Evolutionary conservation across 257 asterid species (phyloP).

Genomic region (Solanum commersonii): DNA sequence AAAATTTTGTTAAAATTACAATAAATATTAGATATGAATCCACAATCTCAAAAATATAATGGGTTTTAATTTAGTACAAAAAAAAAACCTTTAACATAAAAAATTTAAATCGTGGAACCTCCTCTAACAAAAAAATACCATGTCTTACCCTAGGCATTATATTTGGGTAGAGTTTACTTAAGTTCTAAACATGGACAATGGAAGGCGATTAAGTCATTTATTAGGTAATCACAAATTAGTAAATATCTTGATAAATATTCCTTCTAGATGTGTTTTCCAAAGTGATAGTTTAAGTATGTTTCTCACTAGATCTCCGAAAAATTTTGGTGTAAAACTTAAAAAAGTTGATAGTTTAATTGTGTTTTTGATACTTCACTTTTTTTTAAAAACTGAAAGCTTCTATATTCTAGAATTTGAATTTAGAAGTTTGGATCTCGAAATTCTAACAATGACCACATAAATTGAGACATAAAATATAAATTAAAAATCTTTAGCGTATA

Average conservation of each 20-base stretch:
- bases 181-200: not conserved
- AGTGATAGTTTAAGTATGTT: too few species aligned
- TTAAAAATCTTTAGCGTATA: not conserved
- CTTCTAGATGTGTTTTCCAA: not conserved
- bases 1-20: too few species aligned
- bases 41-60: not conserved
- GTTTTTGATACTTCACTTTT: too few species aligned
- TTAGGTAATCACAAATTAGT: not conserved
- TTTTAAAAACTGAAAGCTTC: not conserved
- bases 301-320: not conserved
- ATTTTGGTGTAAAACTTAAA: not conserved
- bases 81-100: too few species aligned
- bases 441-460: rapidly evolving
- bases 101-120: not conserved
- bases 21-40: not conserved
- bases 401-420: too few species aligned
- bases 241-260: not conserved
- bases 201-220: not conserved
- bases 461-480: too few species aligned
- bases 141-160: not conserved
- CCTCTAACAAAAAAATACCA: not conserved
- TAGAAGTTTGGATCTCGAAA: too few species aligned
- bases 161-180: not conserved
- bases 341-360: not conserved
- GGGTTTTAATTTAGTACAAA: not conserved